phyloP scores from a whole-genome alignment of 345 rosid genomes.

The Clausena lansium region DNA sequence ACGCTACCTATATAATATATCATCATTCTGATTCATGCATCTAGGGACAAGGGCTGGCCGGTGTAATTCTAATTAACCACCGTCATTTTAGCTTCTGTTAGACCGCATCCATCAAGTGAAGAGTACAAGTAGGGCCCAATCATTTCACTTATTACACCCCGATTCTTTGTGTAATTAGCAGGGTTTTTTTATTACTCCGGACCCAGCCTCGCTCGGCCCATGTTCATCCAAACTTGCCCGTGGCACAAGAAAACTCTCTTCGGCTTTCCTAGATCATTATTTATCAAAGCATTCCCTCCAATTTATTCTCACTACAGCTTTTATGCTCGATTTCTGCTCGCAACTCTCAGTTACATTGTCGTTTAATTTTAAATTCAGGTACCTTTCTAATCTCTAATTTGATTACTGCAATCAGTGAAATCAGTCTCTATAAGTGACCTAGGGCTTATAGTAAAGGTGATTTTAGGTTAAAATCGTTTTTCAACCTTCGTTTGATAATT shows the following conservation, averaged over 20 bases:
- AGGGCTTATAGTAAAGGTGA: not conserved
- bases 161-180: fast-evolving
- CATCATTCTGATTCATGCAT: too few relatives aligned
- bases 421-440: not conserved
- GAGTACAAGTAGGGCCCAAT: too few relatives aligned
- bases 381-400: not conserved
- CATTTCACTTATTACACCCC: too few relatives aligned
- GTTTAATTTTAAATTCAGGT: not conserved
- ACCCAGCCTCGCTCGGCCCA: not conserved
- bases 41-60: too few relatives aligned
- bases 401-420: not conserved
- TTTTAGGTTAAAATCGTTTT: not conserved
- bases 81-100: too few relatives aligned
- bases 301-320: not conserved
- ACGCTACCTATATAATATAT: too few relatives aligned
- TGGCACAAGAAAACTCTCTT: constrained; percentile 12
- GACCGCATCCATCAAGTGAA: too few relatives aligned
- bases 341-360: not conserved
- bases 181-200: too few relatives aligned
- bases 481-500: not conserved
- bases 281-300: not conserved
- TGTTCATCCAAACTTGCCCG: constrained; percentile 2
- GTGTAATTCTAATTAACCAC: too few relatives aligned
- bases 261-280: not conserved
- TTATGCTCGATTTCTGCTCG: not conserved